Conservation (phyloP, 768 basidiomycete species). For the Leccinellum rugosiceps region DNA sequence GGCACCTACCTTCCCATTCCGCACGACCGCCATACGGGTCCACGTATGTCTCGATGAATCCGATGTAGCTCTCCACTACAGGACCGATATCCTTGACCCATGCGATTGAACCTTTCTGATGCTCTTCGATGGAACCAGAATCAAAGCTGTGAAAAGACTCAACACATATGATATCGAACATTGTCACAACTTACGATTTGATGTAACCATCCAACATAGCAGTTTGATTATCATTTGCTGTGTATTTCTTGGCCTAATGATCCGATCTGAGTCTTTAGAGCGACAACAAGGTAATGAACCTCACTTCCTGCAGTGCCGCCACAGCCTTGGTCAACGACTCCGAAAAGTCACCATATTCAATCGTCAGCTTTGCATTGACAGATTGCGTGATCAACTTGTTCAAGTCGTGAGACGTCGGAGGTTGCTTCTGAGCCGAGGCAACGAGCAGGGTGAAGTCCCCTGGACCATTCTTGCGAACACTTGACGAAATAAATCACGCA, state of each 20-base stretch:
- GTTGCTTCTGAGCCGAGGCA: conserved; percentile 57
- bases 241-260: conserved; percentile 64
- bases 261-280: not conserved
- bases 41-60: conserved; percentile 83
- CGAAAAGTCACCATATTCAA: conserved; percentile 77
- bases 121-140: conserved; percentile 75
- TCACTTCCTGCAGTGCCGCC: conserved; percentile 57
- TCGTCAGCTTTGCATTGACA: conserved; percentile 48
- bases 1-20: conserved; percentile 77
- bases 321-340: conserved; percentile 51
- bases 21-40: conserved; percentile 91
- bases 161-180: not conserved
- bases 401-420: conserved; percentile 44
- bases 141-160: conserved; percentile 44
- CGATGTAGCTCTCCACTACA: conserved; percentile 85
- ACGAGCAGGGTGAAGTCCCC: conserved; percentile 67
- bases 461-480: conserved; percentile 66
- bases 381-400: conserved; percentile 46
- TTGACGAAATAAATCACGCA: conserved; percentile 25
- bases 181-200: conserved; percentile 52
- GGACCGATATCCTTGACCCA: conserved; percentile 91
- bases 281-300: not conserved
- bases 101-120: conserved; percentile 69
- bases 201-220: conserved; percentile 78
- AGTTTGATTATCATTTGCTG: conserved; percentile 68